These are phyloP conservation scores for Debaryomycetaceae sp. DNA, from an alignment of 1,139 yeast species.

Conservation along the genomic window DNA sequence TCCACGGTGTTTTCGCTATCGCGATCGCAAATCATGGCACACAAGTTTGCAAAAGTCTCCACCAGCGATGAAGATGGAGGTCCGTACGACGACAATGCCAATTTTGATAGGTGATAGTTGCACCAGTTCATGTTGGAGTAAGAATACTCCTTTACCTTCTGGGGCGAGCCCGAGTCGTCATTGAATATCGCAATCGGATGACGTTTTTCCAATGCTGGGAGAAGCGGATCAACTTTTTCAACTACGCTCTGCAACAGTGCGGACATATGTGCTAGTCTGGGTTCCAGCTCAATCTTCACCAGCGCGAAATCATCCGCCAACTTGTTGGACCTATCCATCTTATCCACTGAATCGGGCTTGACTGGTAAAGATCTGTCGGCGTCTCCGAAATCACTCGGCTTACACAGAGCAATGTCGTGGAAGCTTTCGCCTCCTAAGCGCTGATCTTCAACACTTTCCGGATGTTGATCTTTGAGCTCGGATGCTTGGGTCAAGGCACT, in stretches of 20 bases:
- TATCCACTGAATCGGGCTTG: neutral
- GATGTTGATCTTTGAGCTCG: too few species aligned
- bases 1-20: too few species aligned
- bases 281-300: slow-evolving; percentile 17
- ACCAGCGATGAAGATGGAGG: too few species aligned
- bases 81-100: slow-evolving; percentile 7
- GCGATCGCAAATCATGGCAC: slow-evolving; percentile 11
- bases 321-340: slow-evolving; percentile 15
- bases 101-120: slow-evolving; percentile 25
- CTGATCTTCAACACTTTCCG: too few species aligned
- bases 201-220: slow-evolving; percentile 20
- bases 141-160: slow-evolving; percentile 19
- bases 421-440: too few species aligned
- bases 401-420: too few species aligned
- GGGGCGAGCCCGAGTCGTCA: slow-evolving; percentile 27
- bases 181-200: slow-evolving; percentile 30
- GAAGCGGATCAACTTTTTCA: slow-evolving; percentile 34
- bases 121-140: slow-evolving; percentile 31
- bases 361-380: neutral
- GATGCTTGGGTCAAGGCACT: too few species aligned
- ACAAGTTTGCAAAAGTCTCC: slow-evolving; percentile 12
- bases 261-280: slow-evolving; percentile 2
- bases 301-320: slow-evolving; percentile 29
- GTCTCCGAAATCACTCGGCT: too few species aligned
- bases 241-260: slow-evolving; percentile 23